Percentiles rank a stretch among this genome's conserved stretches.
These are phyloP conservation scores for Waltergamsia citrina DNA, from an alignment of 2,329 filamentous ascomycete species.

Conservation along the genomic window DNA sequence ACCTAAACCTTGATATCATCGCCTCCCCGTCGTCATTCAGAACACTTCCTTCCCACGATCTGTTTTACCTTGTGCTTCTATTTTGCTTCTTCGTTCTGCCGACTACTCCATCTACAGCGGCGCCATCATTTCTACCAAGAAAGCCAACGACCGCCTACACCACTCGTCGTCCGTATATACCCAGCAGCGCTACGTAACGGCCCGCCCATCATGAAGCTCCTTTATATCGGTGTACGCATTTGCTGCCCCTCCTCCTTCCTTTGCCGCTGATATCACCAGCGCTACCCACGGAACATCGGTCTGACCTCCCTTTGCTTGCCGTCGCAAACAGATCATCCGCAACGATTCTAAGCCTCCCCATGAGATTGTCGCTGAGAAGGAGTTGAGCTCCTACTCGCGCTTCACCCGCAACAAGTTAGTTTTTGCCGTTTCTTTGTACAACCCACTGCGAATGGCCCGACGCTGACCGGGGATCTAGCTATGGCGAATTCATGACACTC, in stretches of 20 bases:
- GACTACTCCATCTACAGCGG: too few relatives aligned
- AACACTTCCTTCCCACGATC: too few relatives aligned
- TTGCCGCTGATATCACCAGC: slow-evolving; percentile 1
- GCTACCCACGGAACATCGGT: slow-evolving; percentile 1
- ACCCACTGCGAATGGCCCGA: slow-evolving; percentile 2
- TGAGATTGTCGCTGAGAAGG: slow-evolving; percentile 68
- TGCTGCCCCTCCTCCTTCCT: not conserved
- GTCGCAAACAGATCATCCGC: slow-evolving; percentile 60
- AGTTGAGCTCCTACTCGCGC: slow-evolving; percentile 68
- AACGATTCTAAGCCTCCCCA: slow-evolving; percentile 68
- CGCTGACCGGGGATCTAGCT: slow-evolving; percentile 12
- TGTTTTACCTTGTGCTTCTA: too few relatives aligned
- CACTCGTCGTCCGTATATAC: too few relatives aligned
- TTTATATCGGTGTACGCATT: slow-evolving; percentile 6
- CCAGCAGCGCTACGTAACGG: too few relatives aligned
- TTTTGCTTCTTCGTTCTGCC: too few relatives aligned
- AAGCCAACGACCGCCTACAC: too few relatives aligned
- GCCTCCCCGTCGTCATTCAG: too few relatives aligned
- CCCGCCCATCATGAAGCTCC: slow-evolving; percentile 7
- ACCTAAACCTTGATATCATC: too few relatives aligned
- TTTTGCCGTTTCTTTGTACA: slow-evolving; percentile 1
- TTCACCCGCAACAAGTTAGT: slow-evolving; percentile 66
- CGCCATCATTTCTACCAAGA: too few relatives aligned
- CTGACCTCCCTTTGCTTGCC: slow-evolving; percentile 5
- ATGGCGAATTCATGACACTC: slow-evolving; percentile 66